Conservation (phyloP, 352 stramenopile species). For the Phytophthora cajani region DNA sequence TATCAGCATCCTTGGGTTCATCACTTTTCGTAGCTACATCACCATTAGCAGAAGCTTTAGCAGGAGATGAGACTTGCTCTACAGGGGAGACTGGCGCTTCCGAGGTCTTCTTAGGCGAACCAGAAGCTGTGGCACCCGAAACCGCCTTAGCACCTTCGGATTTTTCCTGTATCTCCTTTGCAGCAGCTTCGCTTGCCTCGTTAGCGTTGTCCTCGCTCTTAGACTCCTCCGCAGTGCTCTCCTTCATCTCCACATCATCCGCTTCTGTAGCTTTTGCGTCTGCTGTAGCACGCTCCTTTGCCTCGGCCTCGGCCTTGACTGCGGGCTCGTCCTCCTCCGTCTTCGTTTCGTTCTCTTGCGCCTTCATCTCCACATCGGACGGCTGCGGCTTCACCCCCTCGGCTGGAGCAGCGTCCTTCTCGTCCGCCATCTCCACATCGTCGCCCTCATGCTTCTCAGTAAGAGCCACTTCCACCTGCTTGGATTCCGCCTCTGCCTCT, state of each 20-base stretch:
- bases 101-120: background rate
- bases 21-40: background rate
- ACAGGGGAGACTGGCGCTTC: background rate
- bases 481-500: slow-evolving; percentile 1
- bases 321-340: slow-evolving; percentile 7
- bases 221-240: background rate
- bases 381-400: slow-evolving; percentile 1
- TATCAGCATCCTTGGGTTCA: background rate
- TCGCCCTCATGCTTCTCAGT: slow-evolving; percentile 1
- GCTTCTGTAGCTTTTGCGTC: background rate
- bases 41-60: background rate
- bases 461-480: background rate
- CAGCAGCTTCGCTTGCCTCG: background rate
- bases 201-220: slow-evolving; percentile 13
- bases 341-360: slow-evolving; percentile 5
- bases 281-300: background rate
- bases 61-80: background rate
- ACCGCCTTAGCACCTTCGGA: background rate
- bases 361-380: slow-evolving; percentile 10
- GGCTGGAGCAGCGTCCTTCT: background rate
- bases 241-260: slow-evolving; percentile 23
- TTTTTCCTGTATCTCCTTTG: background rate
- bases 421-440: slow-evolving; percentile 5
- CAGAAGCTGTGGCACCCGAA: background rate
- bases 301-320: slow-evolving; percentile 1